These are phyloP conservation scores for Pseudogymnoascus sp. DNA, from an alignment of 2,329 filamentous ascomycete genomes.

Conservation along the genomic window DNA sequence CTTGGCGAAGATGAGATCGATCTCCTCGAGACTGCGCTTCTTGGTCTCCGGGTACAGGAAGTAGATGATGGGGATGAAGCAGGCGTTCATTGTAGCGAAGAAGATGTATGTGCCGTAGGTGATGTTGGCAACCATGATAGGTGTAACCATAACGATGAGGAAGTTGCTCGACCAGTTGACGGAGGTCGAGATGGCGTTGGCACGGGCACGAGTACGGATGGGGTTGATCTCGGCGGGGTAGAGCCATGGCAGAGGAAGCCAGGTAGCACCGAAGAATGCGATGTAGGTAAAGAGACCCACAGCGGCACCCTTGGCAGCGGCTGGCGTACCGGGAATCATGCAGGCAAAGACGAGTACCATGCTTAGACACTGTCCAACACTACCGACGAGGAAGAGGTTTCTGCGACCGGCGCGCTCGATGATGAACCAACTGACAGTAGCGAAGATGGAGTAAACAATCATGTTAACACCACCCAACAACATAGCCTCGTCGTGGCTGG, in stretches of 20 bases:
- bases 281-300: conserved; percentile 57
- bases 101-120: conserved; percentile 32
- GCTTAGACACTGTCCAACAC: conserved; percentile 53
- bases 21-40: conserved; percentile 55
- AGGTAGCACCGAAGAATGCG: conserved; percentile 53
- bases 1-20: conserved; percentile 62
- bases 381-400: conserved; percentile 65
- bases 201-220: conserved; percentile 52
- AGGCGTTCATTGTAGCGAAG: conserved; percentile 32
- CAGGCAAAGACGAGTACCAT: conserved; percentile 52
- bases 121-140: conserved; percentile 31
- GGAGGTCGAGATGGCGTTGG: conserved; percentile 56
- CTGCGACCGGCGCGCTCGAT: conserved; percentile 58
- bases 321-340: conserved; percentile 27
- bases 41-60: conserved; percentile 44
- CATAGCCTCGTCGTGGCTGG: conserved; percentile 42
- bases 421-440: conserved; percentile 44
- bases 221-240: conserved; percentile 57
- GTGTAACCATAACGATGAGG: conserved; percentile 37
- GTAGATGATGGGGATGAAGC: conserved; percentile 34
- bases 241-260: conserved; percentile 56
- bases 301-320: conserved; percentile 32
- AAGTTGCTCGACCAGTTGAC: conserved; percentile 50
- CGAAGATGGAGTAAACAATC: conserved; percentile 48
- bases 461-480: conserved; percentile 50